phyloP scores from a whole-genome alignment of 495 filamentous ascomycete species.

The Penicillium nucicola region DNA sequence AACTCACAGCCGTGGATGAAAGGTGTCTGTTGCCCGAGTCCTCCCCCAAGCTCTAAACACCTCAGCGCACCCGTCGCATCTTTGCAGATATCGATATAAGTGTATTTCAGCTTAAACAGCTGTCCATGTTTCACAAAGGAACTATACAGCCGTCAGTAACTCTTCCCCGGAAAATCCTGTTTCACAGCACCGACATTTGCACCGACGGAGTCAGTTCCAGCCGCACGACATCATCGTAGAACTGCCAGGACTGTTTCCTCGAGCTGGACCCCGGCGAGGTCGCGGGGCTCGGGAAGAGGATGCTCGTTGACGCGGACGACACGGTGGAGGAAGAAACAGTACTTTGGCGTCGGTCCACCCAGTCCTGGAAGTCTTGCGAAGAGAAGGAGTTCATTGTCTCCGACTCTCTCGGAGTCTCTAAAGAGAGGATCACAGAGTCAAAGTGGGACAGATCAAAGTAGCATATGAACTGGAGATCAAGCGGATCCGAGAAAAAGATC shows the following conservation, averaged over 20 bases:
- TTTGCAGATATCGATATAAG: slow-evolving; percentile 42
- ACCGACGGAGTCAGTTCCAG: slow-evolving; percentile 35
- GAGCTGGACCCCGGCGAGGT: slow-evolving; percentile 33
- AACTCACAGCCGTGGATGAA: slow-evolving; percentile 43
- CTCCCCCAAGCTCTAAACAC: slow-evolving; percentile 40
- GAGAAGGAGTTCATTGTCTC: slow-evolving; percentile 26
- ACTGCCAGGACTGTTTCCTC: slow-evolving; percentile 30
- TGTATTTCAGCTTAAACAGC: slow-evolving; percentile 43
- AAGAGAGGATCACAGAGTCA: background rate
- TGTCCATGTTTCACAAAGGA: slow-evolving; percentile 40
- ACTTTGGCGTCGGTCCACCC: slow-evolving; percentile 38
- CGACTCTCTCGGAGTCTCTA: too few species aligned
- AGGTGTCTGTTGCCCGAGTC: slow-evolving; percentile 36
- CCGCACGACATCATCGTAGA: slow-evolving; percentile 37
- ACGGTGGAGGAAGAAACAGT: slow-evolving; percentile 38
- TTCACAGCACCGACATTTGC: slow-evolving; percentile 32
- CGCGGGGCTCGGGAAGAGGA: slow-evolving; percentile 32
- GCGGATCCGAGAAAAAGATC: slow-evolving; percentile 21
- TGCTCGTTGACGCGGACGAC: slow-evolving; percentile 36
- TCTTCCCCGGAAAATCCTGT: background rate
- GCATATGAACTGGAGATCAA: slow-evolving; percentile 7
- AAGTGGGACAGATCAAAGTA: background rate
- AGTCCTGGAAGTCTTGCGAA: slow-evolving; percentile 31
- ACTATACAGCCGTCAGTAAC: slow-evolving; percentile 11
- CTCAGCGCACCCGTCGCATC: slow-evolving; percentile 36